phyloP scores from a whole-genome alignment of 1,284 basidiomycete species.

The Naganishia sp. region DNA sequence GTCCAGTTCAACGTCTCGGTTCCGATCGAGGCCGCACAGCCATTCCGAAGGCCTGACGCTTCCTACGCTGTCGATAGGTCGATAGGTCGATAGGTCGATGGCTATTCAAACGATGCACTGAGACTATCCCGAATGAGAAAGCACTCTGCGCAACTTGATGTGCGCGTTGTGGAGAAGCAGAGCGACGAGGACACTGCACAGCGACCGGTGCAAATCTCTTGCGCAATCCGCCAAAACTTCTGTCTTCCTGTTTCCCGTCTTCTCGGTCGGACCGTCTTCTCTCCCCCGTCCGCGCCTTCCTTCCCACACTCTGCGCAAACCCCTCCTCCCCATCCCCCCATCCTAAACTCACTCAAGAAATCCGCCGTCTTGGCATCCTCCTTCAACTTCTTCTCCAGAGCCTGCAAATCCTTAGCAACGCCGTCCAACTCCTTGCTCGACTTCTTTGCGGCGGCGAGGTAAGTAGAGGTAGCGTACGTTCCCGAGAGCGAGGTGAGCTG shows the following conservation, averaged over 20 bases:
- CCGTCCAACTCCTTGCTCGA: slow-evolving; percentile 64
- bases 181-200: not conserved
- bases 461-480: slow-evolving; percentile 95
- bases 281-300: not conserved
- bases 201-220: not conserved
- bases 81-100: not conserved
- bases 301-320: not conserved
- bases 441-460: slow-evolving; percentile 85
- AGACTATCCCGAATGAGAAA: not conserved
- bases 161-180: no score
- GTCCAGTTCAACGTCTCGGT: no score
- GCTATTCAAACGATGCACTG: not conserved
- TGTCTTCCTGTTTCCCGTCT: not conserved
- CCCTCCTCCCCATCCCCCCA: not conserved
- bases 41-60: no score
- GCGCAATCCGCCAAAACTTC: not conserved
- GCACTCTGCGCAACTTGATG: not conserved
- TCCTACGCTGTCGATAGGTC: not conserved
- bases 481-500: slow-evolving; percentile 56
- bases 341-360: slow-evolving; percentile 61
- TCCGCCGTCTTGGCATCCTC: slow-evolving; percentile 64
- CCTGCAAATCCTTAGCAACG: slow-evolving; percentile 78
- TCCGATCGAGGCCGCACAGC: no score
- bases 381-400: slow-evolving; percentile 68
- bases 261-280: not conserved